phyloP scores from a whole-genome alignment of 108 stramenopile species.

The Skeletonema costatum region DNA sequence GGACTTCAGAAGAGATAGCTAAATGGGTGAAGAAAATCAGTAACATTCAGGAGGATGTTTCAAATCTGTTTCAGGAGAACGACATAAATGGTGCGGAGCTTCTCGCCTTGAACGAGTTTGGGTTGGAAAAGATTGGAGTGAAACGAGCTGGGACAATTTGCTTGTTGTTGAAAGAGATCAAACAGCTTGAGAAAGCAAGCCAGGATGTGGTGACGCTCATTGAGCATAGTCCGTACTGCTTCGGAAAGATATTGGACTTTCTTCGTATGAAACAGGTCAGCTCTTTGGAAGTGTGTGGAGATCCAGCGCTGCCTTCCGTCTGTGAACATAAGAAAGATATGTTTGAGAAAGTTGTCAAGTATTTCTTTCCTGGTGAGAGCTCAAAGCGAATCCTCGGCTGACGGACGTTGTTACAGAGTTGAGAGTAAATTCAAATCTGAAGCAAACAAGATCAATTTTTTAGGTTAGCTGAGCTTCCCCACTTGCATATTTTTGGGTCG shows the following conservation, averaged over 20 bases:
- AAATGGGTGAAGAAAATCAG: not conserved
- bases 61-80: not conserved
- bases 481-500: too few relatives aligned
- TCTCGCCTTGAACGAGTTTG: constrained; percentile 4
- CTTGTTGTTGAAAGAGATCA: constrained; percentile 14
- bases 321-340: not conserved
- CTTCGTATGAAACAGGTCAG: not conserved
- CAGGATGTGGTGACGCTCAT: too few relatives aligned
- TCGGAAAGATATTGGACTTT: too few relatives aligned
- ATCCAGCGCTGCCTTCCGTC: not conserved
- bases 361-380: constrained; percentile 2
- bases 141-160: constrained; percentile 6
- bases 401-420: too few relatives aligned
- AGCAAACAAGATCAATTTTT: too few relatives aligned
- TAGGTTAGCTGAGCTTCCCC: too few relatives aligned
- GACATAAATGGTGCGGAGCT: constrained; percentile 1
- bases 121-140: constrained; percentile 12
- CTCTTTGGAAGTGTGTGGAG: not conserved
- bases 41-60: not conserved
- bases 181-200: not conserved
- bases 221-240: too few relatives aligned
- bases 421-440: too few relatives aligned
- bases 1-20: constrained; percentile 12
- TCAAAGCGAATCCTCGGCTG: not conserved
- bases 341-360: constrained; percentile 16